Evolutionary conservation across 352 stramenopile genomes (phyloP).

Genomic region (Blastocystis sp.): DNA sequence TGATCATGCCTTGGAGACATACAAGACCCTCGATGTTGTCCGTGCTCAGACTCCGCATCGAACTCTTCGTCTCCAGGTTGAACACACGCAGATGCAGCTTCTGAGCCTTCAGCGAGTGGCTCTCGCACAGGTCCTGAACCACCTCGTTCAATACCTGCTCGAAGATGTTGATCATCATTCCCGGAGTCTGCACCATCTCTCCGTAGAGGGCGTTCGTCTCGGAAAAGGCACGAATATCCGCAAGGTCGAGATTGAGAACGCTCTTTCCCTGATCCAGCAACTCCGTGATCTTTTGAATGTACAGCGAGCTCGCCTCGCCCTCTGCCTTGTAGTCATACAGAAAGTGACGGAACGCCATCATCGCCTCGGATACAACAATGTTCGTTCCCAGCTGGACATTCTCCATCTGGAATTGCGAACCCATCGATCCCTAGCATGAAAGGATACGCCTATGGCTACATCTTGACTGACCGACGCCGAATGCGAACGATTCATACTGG

Average conservation of each 20-base stretch:
- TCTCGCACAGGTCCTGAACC: conserved; percentile 76
- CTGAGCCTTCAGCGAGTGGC: conserved; percentile 63
- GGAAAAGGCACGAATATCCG: conserved; percentile 73
- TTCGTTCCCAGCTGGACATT: conserved; percentile 83
- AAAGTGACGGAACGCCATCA: conserved; percentile 76
- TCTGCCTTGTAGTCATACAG: conserved; percentile 69
- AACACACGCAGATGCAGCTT: conserved; percentile 72
- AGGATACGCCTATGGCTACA: neutral
- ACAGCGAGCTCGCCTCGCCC: conserved; percentile 61
- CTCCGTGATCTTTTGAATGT: conserved; percentile 69
- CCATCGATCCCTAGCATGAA: neutral
- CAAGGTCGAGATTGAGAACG: conserved; percentile 79
- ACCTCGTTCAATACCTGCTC: conserved; percentile 91
- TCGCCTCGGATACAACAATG: conserved; percentile 79
- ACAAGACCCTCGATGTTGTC: conserved; percentile 91
- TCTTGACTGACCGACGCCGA: neutral
- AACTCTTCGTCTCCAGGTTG: conserved; percentile 80
- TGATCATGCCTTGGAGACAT: conserved; percentile 91
- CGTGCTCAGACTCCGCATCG: conserved; percentile 87
- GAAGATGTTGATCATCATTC: conserved; percentile 63
- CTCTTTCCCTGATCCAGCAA: conserved; percentile 71
- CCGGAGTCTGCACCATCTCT: conserved; percentile 88
- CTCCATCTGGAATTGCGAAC: conserved; percentile 57
- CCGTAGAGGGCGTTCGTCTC: conserved; percentile 80
- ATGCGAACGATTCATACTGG: neutral